A percentile compares a stretch with the other conserved stretches of the same genome.
Evolutionary conservation across 768 basidiomycete species (phyloP).

Genomic region (Serendipita sp.): DNA sequence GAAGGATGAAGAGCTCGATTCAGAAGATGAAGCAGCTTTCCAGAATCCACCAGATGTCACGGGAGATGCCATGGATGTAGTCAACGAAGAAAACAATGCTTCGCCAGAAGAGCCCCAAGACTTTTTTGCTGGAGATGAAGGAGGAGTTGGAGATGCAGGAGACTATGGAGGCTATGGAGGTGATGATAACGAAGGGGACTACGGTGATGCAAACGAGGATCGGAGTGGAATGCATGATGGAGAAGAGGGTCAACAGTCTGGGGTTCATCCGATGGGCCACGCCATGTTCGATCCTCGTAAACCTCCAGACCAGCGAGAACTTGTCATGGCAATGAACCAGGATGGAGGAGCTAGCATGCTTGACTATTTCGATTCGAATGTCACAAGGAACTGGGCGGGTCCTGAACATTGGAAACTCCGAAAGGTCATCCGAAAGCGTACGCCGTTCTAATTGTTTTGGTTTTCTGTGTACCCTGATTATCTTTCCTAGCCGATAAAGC

Average conservation of each 20-base stretch:
- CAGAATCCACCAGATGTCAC: neutral
- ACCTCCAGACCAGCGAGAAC: slow-evolving; percentile 57
- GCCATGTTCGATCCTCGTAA: slow-evolving; percentile 75
- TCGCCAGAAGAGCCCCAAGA: slow-evolving; percentile 24
- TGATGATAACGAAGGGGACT: slow-evolving; percentile 23
- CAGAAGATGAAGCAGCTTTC: slow-evolving; percentile 8
- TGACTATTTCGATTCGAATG: slow-evolving; percentile 80
- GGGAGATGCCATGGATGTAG: slow-evolving; percentile 8
- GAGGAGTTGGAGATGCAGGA: slow-evolving; percentile 24
- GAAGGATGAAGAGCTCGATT: slow-evolving; percentile 16
- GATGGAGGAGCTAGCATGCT: slow-evolving; percentile 42
- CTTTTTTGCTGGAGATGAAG: slow-evolving; percentile 51
- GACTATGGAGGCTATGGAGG: slow-evolving; percentile 12
- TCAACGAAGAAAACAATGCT: slow-evolving; percentile 6
- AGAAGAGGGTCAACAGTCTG: neutral
- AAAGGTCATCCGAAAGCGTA: slow-evolving; percentile 63
- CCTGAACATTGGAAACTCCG: slow-evolving; percentile 97
- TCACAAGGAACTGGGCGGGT: slow-evolving; percentile 94
- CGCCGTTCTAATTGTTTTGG: slow-evolving; percentile 14
- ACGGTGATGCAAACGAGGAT: slow-evolving; percentile 16
- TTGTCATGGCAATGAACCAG: slow-evolving; percentile 74
- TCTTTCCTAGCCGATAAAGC: slow-evolving; percentile 26
- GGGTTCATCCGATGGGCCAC: slow-evolving; percentile 25
- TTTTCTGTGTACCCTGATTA: neutral
- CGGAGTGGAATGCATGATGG: slow-evolving; percentile 14